Conservation (phyloP, 345 rosid species). For the Jatropha curcas region DNA sequence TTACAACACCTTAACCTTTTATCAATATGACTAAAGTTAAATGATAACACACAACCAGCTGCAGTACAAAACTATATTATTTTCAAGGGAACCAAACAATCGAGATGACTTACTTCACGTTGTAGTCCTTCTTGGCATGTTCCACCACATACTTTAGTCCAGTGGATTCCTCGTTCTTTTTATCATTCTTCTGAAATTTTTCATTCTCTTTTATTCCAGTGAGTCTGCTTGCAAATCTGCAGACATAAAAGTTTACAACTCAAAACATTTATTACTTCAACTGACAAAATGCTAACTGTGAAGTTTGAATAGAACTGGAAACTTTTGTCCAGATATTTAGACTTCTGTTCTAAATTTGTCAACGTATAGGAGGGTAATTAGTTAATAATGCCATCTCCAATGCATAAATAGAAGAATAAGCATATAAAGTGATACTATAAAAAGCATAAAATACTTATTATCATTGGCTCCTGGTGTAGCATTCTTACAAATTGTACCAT, state of each 20-base stretch:
- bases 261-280: background rate
- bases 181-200: slow-evolving; percentile 70
- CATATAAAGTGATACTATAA: background rate
- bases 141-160: slow-evolving; percentile 79
- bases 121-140: slow-evolving; percentile 69
- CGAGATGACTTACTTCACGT: slow-evolving; percentile 68
- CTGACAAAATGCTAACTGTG: background rate
- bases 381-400: no score
- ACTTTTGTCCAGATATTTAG: background rate
- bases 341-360: no score
- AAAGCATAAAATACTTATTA: background rate
- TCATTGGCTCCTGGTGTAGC: background rate
- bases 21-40: background rate
- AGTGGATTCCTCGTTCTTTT: slow-evolving; percentile 43
- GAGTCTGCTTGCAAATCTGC: slow-evolving; percentile 89
- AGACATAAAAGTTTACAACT: background rate
- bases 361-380: background rate
- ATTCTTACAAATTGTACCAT: background rate
- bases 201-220: slow-evolving; percentile 87
- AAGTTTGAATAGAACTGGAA: background rate
- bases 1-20: background rate
- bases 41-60: slow-evolving; percentile 3
- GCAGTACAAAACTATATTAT: background rate
- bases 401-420: background rate
- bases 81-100: background rate